Percentiles rank a stretch among this genome's conserved stretches.
phyloP scores from a whole-genome alignment of 495 filamentous ascomycete species.

The Tuber magnatum region DNA sequence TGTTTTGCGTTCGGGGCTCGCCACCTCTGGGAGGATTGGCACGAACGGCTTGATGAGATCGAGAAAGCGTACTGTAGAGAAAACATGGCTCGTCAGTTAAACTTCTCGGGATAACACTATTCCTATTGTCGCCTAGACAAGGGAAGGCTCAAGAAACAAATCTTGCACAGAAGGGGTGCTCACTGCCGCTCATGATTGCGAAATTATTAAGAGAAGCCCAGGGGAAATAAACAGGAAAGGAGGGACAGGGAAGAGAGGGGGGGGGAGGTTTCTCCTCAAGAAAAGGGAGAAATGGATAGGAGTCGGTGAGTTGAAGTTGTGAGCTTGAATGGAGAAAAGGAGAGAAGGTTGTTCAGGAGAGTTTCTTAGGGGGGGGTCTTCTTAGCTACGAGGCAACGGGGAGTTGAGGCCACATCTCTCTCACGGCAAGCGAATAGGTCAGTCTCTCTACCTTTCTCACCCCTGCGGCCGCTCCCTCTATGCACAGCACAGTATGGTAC shows the following conservation, averaged over 20 bases:
- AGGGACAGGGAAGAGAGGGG: slow-evolving; percentile 26
- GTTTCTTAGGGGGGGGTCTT: slow-evolving; percentile 28
- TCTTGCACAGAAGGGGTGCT: slow-evolving; percentile 38
- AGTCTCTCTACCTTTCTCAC: neutral
- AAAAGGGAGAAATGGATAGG: slow-evolving; percentile 20
- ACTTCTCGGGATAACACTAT: slow-evolving; percentile 31
- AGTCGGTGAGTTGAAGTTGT: slow-evolving; percentile 20
- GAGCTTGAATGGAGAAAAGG: slow-evolving; percentile 25
- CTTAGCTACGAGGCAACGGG: slow-evolving; percentile 26
- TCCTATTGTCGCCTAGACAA: slow-evolving; percentile 15
- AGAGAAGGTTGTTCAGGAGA: slow-evolving; percentile 32
- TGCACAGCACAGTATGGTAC: too few species aligned
- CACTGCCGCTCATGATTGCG: slow-evolving; percentile 55
- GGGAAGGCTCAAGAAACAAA: slow-evolving; percentile 13
- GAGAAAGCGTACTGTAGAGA: slow-evolving; percentile 82
- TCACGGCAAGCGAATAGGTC: slow-evolving; percentile 4
- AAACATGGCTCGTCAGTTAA: slow-evolving; percentile 18
- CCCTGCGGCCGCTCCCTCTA: neutral
- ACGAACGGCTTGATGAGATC: slow-evolving; percentile 99
- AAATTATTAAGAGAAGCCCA: slow-evolving; percentile 35
- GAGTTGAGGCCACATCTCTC: slow-evolving; percentile 39
- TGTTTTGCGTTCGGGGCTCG: slow-evolving; percentile 90
- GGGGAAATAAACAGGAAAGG: slow-evolving; percentile 30
- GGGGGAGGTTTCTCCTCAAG: slow-evolving; percentile 26
- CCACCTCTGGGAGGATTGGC: slow-evolving; percentile 97